Evolutionary conservation across 352 stramenopile genomes (phyloP), one percentile per base, ranked within the genome.

Genomic region (Phytophthora kernoviae): DNA sequence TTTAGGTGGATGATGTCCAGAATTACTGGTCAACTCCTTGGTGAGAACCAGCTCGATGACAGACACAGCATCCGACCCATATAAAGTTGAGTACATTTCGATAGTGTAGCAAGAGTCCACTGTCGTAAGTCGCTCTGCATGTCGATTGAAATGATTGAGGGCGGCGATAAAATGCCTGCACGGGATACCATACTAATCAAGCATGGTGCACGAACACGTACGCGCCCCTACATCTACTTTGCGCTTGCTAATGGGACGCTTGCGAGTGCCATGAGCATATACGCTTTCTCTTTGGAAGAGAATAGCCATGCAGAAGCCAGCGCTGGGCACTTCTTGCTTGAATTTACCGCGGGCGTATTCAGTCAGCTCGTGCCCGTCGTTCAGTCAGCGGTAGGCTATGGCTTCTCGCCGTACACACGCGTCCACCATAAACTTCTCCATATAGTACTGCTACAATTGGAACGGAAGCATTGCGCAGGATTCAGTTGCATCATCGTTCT

Each of bases 391-490:
- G 4, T 34, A 1, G 4, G 36, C n/a, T 18, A 42, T 14, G n/a
- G n/a, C n/a, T 12, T 39, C 36, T 1, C 58, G 33, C 14, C 22
- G 20, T 0, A 21, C 12, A 24, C 46, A 47, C 4, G 48, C 34
- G 6, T 56, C 32, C 0, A 36, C 30, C 62, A 70, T 70, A 6
- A 65, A 71, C 34, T 62, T 55, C 22, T 55, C 52, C 44, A 66
- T 66, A 41, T 62, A 65, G n/a, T 54, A 22, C 17, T 49, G 21
- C 21, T n/a, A 70, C 50, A 65, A 37, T 11, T 44, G 37, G 17
- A 56, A 65, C 1, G 50, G 27, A 11, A 48, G 32, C 45, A 55
- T 51, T 21, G 33, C n/a, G 0, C 55, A 41, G 15, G 37, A 18
- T 2, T 37, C 41, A 6, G 44, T 9, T 10, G 56, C 51, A 20